Evolutionary conservation across 2,329 filamentous ascomycete species (phyloP), one percentile per base, ranked within the genome.

Genomic region (Colletotrichum chlorophyti): DNA sequence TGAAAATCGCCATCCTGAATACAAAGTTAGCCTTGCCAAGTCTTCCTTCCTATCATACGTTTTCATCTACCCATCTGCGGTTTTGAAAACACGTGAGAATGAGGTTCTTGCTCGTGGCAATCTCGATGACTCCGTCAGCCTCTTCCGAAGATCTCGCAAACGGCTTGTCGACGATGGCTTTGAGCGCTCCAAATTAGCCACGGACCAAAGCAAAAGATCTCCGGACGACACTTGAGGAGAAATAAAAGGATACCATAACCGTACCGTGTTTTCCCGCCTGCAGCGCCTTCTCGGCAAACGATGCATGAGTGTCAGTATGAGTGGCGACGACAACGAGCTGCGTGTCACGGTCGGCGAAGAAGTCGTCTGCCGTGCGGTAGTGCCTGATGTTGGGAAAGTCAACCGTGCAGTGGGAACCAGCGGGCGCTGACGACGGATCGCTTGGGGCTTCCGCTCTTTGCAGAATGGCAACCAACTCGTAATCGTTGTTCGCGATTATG

Each of bases 81-180:
- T 58, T 84, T 62, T 84, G 82, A 64, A 81, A 84, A 7, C 83
- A 80, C 0, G 81, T 80, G 37, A 84, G 65, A 23, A 83, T 65
- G 58, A 76, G 76, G 24, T 74, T 74, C 59, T 79, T 70, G 41
- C 76, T 72, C 61, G 79, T 72, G 3, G 82, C 77, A 19, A 83
- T 69, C 1, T 71, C 65, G 27, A 82, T 79, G 6, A 89, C 76
- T 49, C 82, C 76, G 31, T 81, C 75, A 7, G 85, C 86, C 66
- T 88, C 83, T 42, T 77, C 72, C 4, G 78, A 76, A 2, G 85
- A 86, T 8, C 82, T 80, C 2, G 84, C 84, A 67, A 89, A 89
- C 0, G 86, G 86, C 70, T 89, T 89, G 69, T 90, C 86, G 58
- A 85, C 84, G 11, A 89, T 76, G 11, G 88, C 85, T 77, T 23